A percentile compares a stretch with the other conserved stretches of the same genome.
Evolutionary conservation across 1,284 basidiomycete genomes (phyloP).

Genomic region (Cryptococcus amylolentus): DNA sequence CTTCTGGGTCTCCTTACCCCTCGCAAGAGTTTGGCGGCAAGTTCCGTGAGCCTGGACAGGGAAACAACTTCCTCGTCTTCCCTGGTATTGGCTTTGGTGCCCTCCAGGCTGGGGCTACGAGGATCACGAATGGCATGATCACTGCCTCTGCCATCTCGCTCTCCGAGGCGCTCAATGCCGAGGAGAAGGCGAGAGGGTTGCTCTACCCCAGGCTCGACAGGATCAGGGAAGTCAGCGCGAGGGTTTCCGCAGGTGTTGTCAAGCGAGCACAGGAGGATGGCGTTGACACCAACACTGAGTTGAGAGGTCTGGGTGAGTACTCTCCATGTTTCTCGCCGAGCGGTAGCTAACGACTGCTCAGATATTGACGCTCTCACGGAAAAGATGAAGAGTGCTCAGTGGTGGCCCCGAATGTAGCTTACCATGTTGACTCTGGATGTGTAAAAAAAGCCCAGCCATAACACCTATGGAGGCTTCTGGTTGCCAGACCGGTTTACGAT

Average conservation of each 20-base stretch:
- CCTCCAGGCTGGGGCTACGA: conserved; percentile 56
- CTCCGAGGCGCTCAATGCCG: conserved; percentile 67
- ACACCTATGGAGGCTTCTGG: not conserved
- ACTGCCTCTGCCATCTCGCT: conserved; percentile 64
- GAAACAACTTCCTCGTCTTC: conserved; percentile 54
- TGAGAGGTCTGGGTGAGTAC: conserved; percentile 28
- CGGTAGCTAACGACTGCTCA: not conserved
- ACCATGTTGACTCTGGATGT: not conserved
- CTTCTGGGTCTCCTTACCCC: conserved; percentile 81
- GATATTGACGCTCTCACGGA: conserved; percentile 27
- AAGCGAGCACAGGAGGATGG: conserved; percentile 69
- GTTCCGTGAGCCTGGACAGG: conserved; percentile 73
- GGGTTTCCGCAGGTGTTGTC: conserved; percentile 70
- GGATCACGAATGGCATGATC: conserved; percentile 50
- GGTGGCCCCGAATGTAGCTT: conserved; percentile 18
- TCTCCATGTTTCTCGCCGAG: not conserved
- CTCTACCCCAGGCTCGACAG: conserved; percentile 73
- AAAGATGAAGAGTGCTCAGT: conserved; percentile 33
- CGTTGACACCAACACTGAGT: conserved; percentile 30
- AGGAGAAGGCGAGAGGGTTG: conserved; percentile 64
- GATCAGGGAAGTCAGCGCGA: conserved; percentile 76
- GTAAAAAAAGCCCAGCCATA: not conserved
- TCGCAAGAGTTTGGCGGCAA: conserved; percentile 61
- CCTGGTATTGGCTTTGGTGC: conserved; percentile 74
- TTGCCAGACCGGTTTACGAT: not conserved